Conservation (phyloP, 2,329 filamentous ascomycete genomes). For the Aureobasidium sp. region DNA sequence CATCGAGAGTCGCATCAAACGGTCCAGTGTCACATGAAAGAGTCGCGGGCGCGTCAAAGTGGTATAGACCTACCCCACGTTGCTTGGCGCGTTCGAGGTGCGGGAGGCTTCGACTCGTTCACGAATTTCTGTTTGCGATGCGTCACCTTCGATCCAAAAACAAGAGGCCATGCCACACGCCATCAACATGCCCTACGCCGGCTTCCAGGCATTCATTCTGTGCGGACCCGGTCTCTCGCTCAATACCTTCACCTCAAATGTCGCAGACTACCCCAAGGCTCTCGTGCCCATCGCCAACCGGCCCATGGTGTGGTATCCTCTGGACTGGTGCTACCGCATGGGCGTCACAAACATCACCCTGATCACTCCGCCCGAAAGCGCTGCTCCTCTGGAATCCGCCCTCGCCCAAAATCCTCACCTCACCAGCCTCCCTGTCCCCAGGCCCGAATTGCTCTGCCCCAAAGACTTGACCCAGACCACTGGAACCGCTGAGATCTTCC, state of each 20-base stretch:
- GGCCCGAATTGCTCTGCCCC: slow-evolving; percentile 70
- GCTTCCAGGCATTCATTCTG: slow-evolving; percentile 75
- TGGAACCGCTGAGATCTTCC: slow-evolving; percentile 81
- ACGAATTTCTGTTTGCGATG: slow-evolving; percentile 9
- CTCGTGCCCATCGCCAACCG: slow-evolving; percentile 75
- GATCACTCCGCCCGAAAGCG: slow-evolving; percentile 51
- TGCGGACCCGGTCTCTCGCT: slow-evolving; percentile 78
- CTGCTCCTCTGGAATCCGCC: slow-evolving; percentile 59
- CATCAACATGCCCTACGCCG: slow-evolving; percentile 59
- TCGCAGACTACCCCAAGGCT: slow-evolving; percentile 74
- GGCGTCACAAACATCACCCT: slow-evolving; percentile 62
- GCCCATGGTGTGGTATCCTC: slow-evolving; percentile 84
- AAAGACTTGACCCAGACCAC: slow-evolving; percentile 71
- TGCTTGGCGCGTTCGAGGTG: neutral
- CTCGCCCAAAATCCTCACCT: slow-evolving; percentile 72
- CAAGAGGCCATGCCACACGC: slow-evolving; percentile 62
- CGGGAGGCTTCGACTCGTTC: neutral
- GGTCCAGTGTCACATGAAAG: neutral
- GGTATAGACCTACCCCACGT: neutral
- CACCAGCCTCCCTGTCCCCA: slow-evolving; percentile 64
- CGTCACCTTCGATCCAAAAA: neutral
- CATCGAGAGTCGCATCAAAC: neutral
- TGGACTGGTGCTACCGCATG: slow-evolving; percentile 78
- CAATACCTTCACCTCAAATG: slow-evolving; percentile 73
- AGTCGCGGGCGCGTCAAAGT: neutral